These are phyloP conservation scores for Pseudotulostoma volvatum DNA, from an alignment of 495 filamentous ascomycete genomes.

Conservation along the genomic window DNA sequence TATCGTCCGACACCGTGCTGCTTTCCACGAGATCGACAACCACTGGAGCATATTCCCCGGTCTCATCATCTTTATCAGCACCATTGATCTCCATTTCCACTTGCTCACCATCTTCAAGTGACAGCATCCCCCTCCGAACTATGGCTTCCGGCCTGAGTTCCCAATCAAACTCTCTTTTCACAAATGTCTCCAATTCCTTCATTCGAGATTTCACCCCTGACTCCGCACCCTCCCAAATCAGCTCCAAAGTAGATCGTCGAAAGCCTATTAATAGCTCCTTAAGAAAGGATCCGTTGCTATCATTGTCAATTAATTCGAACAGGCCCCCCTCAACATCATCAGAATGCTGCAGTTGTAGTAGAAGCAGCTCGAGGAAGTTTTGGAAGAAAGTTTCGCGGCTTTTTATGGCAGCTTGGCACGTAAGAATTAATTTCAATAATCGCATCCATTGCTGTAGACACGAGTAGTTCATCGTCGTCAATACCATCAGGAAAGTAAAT, in stretches of 20 bases:
- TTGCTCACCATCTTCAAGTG: slow-evolving; percentile 67
- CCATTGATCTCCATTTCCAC: slow-evolving; percentile 63
- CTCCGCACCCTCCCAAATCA: slow-evolving; percentile 15
- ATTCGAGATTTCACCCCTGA: slow-evolving; percentile 34
- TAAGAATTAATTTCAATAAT: slow-evolving; percentile 53
- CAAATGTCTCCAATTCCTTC: slow-evolving; percentile 37
- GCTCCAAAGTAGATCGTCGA: slow-evolving; percentile 25
- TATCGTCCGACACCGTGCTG: background rate
- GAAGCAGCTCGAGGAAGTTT: slow-evolving; percentile 42
- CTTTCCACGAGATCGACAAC: slow-evolving; percentile 47
- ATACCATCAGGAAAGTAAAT: slow-evolving; percentile 64
- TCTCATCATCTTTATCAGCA: slow-evolving; percentile 67
- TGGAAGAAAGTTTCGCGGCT: slow-evolving; percentile 41
- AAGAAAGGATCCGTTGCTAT: slow-evolving; percentile 39
- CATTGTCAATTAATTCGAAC: slow-evolving; percentile 31
- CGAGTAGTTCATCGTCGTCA: slow-evolving; percentile 69
- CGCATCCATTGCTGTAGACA: slow-evolving; percentile 84
- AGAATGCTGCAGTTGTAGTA: slow-evolving; percentile 55
- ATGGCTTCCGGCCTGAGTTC: slow-evolving; percentile 37
- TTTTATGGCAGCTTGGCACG: slow-evolving; percentile 42
- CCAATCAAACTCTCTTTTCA: slow-evolving; percentile 47
- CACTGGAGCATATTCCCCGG: slow-evolving; percentile 71
- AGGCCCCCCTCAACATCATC: slow-evolving; percentile 48
- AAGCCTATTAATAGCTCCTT: slow-evolving; percentile 38
- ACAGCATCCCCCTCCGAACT: slow-evolving; percentile 46